These are phyloP conservation scores for Penicillium palitans DNA, from an alignment of 2,329 filamentous ascomycete species.

Conservation along the genomic window DNA sequence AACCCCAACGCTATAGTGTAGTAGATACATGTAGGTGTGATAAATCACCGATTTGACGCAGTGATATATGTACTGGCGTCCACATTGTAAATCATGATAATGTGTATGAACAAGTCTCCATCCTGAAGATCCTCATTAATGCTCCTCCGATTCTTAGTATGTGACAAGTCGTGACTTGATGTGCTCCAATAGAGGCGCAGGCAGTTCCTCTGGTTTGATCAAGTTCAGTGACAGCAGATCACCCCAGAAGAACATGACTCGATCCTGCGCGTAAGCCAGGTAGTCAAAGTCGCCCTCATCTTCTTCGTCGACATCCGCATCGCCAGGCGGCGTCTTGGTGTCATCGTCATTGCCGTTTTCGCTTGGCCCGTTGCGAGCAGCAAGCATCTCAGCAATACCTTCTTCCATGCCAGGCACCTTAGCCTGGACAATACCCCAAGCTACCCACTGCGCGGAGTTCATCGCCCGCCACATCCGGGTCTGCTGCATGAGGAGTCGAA, in stretches of 20 bases:
- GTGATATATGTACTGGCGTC: conserved; percentile 23
- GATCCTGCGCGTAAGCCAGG: conserved; percentile 82
- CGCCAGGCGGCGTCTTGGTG: conserved; percentile 33
- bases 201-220: conserved; percentile 72
- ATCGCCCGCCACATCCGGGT: conserved; percentile 81
- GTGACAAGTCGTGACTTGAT: conserved; percentile 66
- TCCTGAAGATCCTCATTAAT: neutral
- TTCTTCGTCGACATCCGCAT: conserved; percentile 57
- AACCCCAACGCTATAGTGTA: conserved; percentile 11
- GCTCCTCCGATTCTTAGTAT: conserved; percentile 48
- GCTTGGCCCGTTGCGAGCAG: conserved; percentile 16
- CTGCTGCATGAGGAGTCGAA: conserved; percentile 73
- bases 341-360: conserved; percentile 19
- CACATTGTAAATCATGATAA: conserved; percentile 16
- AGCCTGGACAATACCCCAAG: conserved; percentile 95
- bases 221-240: conserved; percentile 79
- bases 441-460: conserved; percentile 87
- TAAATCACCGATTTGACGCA: conserved; percentile 8
- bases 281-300: conserved; percentile 93
- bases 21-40: conserved; percentile 13
- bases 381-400: conserved; percentile 28
- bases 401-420: conserved; percentile 73
- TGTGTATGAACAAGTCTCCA: conserved; percentile 3
- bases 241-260: conserved; percentile 92
- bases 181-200: conserved; percentile 61